These are phyloP conservation scores for Aspergillus ustus DNA, from an alignment of 2,329 filamentous ascomycete species.

Conservation along the genomic window DNA sequence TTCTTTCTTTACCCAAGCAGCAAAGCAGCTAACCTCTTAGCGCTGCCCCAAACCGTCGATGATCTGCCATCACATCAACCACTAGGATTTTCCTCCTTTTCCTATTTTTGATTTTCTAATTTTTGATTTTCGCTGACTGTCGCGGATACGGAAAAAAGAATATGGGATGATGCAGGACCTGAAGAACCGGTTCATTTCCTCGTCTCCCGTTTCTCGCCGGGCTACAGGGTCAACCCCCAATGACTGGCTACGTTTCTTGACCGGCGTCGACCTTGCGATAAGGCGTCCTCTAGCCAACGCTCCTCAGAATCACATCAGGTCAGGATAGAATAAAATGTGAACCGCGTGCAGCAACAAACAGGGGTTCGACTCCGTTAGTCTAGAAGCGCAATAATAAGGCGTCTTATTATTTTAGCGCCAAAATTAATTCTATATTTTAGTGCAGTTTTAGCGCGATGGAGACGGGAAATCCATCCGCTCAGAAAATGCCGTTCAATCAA, in stretches of 20 bases:
- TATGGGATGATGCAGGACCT: not conserved
- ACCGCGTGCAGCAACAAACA: conserved; percentile 23
- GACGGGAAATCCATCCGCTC: conserved; percentile 7
- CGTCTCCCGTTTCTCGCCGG: not conserved
- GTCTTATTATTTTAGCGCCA: conserved; percentile 5
- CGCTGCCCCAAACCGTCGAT: conserved; percentile 19
- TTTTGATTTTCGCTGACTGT: not conserved
- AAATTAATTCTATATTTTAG: not conserved
- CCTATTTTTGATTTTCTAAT: conserved; percentile 2
- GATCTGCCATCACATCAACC: conserved; percentile 23
- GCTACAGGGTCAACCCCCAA: not conserved
- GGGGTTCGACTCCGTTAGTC: conserved; percentile 22
- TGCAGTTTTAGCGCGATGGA: conserved; percentile 1
- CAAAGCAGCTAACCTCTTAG: conserved; percentile 18
- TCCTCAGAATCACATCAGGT: not conserved
- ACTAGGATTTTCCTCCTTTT: conserved; percentile 8
- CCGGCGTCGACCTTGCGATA: not conserved
- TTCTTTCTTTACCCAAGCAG: not conserved
- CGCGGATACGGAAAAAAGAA: not conserved
- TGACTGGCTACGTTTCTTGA: not conserved
- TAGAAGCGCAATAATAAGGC: conserved; percentile 5
- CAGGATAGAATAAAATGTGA: conserved; percentile 4
- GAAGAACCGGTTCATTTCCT: not conserved
- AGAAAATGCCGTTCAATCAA: not conserved
- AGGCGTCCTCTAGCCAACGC: not conserved